Evolutionary conservation across 371 early-diverging fungal genomes (phyloP).

Genomic region (Rhizopus delemar): DNA sequence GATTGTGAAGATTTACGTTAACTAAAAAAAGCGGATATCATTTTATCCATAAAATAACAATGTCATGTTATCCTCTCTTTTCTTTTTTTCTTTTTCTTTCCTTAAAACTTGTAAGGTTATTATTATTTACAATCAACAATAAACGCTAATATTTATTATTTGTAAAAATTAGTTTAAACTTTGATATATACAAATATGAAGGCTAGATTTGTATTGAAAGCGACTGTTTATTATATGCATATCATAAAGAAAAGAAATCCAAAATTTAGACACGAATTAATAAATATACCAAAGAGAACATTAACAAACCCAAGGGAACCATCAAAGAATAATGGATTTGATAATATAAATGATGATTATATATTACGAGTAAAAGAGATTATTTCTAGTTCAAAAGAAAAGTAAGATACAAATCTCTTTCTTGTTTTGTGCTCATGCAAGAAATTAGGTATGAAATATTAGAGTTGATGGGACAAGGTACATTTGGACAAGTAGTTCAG

Average conservation of each 20-base stretch:
- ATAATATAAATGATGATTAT: conserved; percentile 33
- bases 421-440: too few relatives aligned
- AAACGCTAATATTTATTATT: too few relatives aligned
- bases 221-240: conserved; percentile 12
- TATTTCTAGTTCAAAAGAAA: conserved; percentile 7
- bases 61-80: neutral
- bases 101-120: neutral
- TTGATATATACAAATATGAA: neutral
- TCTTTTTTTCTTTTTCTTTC: neutral
- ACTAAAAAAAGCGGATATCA: conserved; percentile 13
- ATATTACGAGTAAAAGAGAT: conserved; percentile 23
- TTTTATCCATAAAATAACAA: neutral
- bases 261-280: conserved; percentile 8
- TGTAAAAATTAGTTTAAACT: too few relatives aligned
- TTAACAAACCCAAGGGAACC: conserved; percentile 28
- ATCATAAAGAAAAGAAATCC: conserved; percentile 14
- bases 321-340: conserved; percentile 27
- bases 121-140: too few relatives aligned
- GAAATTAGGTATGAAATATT: conserved; percentile 73
- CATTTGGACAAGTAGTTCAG: conserved; percentile 98
- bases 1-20: conserved; percentile 45
- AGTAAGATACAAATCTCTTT: neutral
- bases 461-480: conserved; percentile 94
- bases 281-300: conserved; percentile 25
- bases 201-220: conserved; percentile 14